phyloP scores from a whole-genome alignment of 257 asterid species.

The Verbena officinalis region DNA sequence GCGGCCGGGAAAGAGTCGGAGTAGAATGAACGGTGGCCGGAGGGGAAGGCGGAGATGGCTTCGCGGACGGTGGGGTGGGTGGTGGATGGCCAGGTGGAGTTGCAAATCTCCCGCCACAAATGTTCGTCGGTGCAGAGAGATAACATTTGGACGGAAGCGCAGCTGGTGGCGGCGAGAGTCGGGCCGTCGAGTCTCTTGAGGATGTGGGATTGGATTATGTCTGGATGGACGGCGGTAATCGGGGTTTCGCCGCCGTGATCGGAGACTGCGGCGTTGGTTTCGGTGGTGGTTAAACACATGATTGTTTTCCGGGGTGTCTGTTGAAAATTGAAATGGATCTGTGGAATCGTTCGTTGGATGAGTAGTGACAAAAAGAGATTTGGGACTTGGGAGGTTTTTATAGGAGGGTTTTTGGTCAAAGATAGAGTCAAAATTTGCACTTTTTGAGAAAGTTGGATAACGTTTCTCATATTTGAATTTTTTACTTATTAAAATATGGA shows the following conservation, averaged over 20 bases:
- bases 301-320: slow-evolving; percentile 2
- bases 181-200: slow-evolving; percentile 72
- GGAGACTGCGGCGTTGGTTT: background rate
- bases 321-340: background rate
- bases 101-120: slow-evolving; percentile 66
- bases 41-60: slow-evolving; percentile 49
- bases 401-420: slow-evolving; percentile 13
- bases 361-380: background rate
- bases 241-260: slow-evolving; percentile 32
- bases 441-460: background rate
- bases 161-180: slow-evolving; percentile 67
- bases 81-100: slow-evolving; percentile 77
- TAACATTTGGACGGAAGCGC: slow-evolving; percentile 44
- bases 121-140: slow-evolving; percentile 52
- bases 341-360: slow-evolving; percentile 15
- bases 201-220: slow-evolving; percentile 63
- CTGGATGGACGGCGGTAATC: slow-evolving; percentile 59
- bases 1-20: slow-evolving; percentile 66
- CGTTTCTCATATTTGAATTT: background rate
- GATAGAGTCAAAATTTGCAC: slow-evolving; percentile 24
- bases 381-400: slow-evolving; percentile 9
- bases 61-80: slow-evolving; percentile 41
- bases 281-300: slow-evolving; percentile 31
- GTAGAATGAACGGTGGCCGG: slow-evolving; percentile 74
- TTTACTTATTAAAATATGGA: background rate